Evolutionary conservation across 2,329 filamentous ascomycete species (phyloP), one percentile per base, ranked within the genome.

Genomic region (Helminthosporium solani): DNA sequence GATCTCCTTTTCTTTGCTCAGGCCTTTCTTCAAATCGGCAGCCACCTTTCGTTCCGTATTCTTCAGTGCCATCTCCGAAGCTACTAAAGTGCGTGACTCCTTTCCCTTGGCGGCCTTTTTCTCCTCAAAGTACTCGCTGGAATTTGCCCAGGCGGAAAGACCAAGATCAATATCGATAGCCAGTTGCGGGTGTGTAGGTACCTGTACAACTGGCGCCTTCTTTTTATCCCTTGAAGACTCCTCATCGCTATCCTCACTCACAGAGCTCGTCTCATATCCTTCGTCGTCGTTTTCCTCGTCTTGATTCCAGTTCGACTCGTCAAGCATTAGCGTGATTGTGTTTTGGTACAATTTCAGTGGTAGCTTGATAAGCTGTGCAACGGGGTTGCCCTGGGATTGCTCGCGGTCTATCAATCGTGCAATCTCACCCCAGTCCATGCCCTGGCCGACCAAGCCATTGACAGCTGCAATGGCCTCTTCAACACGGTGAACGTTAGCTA

Each of bases 381-480:
- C 90, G 0, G 88, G 83, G 55, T 99, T 99, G 21, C 83, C 78
- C 39, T 85, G 79, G 50, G 78, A 83, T 67, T 95, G 88, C 66
- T 97, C 92, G 55, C 90, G 82, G 66, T 96, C 90, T 42, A 99
- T 88, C 51, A 99, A 74, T 47, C 86, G 87, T 8, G 82, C 89
- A 60, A 97, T 91, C 55, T 96, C 88, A 9, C 90, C 84, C 94
- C 94, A 99, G 60, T 99, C 94, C 90, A 97, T 97, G 9, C 92
- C 92, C 63, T 96, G 90, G 4, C 83, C 83, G 49, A 99, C 83
- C n/a, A 97, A 75, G 0, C 89, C 88, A 67, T 95, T 97, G 42
- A 99, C 86, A 3, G 94, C 90, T 66, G 90, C 88, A 67, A 90
- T 90, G 3, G 90, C 90, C 72, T 97, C 94, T 66, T 96, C 88